phyloP scores from a whole-genome alignment of 192 early-diverging fungal genomes.

The Pecoramyces ruminantium region DNA sequence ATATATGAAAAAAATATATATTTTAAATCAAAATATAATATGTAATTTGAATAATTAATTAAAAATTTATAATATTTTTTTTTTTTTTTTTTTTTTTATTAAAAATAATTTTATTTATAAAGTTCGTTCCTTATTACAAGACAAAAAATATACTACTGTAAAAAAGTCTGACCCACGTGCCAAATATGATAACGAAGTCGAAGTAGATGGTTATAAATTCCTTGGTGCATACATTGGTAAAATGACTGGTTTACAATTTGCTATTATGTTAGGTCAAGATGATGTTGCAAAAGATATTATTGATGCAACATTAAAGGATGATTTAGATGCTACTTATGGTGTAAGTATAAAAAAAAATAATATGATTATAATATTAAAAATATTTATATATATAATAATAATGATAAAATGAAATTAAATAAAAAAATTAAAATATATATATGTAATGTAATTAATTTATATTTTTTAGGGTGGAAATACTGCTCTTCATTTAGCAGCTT shows the following conservation, averaged over 20 bases:
- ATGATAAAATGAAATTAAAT: not conserved
- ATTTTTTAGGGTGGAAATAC: conserved; percentile 41
- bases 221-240: conserved; percentile 50
- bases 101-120: not conserved
- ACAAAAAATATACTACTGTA: not conserved
- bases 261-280: conserved; percentile 41
- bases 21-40: no score
- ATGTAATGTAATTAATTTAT: not conserved
- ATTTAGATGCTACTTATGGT: conserved; percentile 45
- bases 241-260: conserved; percentile 38
- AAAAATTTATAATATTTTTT: no score
- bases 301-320: conserved; percentile 44
- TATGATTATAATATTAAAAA: no score
- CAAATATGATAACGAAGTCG: conserved; percentile 7
- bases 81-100: no score
- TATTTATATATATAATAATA: no score
- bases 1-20: no score
- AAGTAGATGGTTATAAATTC: conserved; percentile 46
- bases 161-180: not conserved
- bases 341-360: no score
- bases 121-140: not conserved
- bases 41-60: no score
- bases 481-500: conserved; percentile 48
- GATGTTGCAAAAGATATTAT: conserved; percentile 47
- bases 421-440: not conserved